These are phyloP conservation scores for Ceratocystiopsis minuta DNA, from an alignment of 2,329 filamentous ascomycete species.

Conservation along the genomic window DNA sequence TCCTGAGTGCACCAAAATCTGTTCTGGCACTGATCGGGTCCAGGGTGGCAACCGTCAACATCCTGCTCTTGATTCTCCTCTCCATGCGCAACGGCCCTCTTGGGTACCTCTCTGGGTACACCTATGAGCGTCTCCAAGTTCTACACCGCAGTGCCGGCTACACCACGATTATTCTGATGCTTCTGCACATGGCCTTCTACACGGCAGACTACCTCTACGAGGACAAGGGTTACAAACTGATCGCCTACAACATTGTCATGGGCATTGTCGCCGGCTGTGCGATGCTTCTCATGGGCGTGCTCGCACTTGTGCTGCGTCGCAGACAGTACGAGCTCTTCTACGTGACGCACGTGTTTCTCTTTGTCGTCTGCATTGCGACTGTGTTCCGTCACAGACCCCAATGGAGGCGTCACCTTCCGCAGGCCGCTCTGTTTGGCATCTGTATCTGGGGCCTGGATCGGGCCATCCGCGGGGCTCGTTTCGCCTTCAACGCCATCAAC, in stretches of 20 bases:
- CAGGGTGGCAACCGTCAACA: slow-evolving; percentile 28
- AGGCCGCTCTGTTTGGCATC: slow-evolving; percentile 21
- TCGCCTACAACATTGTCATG: slow-evolving; percentile 14
- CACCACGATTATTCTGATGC: slow-evolving; percentile 17
- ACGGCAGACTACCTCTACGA: slow-evolving; percentile 13
- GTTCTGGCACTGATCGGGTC: background rate
- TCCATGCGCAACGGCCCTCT: slow-evolving; percentile 31
- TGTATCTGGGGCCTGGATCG: slow-evolving; percentile 27
- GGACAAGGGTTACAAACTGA: slow-evolving; percentile 11
- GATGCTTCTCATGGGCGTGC: slow-evolving; percentile 18
- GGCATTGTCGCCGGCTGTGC: slow-evolving; percentile 20
- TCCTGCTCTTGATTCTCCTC: slow-evolving; percentile 27
- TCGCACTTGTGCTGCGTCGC: slow-evolving; percentile 15
- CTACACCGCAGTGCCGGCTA: slow-evolving; percentile 29
- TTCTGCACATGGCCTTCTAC: slow-evolving; percentile 21
- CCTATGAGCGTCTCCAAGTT: slow-evolving; percentile 28
- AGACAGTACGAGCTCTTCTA: slow-evolving; percentile 30
- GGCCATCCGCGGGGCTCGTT: slow-evolving; percentile 19
- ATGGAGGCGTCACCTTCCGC: slow-evolving; percentile 19
- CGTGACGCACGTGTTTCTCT: slow-evolving; percentile 23
- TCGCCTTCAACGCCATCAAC: slow-evolving; percentile 20
- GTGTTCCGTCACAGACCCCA: slow-evolving; percentile 26
- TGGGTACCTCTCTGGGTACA: slow-evolving; percentile 22
- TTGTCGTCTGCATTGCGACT: slow-evolving; percentile 21
- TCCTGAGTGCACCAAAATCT: background rate